Percentiles rank a stretch among this genome's conserved stretches.
Conservation (phyloP, 176 grass and related monocot species). For the Hyparrhenia diplandra region DNA sequence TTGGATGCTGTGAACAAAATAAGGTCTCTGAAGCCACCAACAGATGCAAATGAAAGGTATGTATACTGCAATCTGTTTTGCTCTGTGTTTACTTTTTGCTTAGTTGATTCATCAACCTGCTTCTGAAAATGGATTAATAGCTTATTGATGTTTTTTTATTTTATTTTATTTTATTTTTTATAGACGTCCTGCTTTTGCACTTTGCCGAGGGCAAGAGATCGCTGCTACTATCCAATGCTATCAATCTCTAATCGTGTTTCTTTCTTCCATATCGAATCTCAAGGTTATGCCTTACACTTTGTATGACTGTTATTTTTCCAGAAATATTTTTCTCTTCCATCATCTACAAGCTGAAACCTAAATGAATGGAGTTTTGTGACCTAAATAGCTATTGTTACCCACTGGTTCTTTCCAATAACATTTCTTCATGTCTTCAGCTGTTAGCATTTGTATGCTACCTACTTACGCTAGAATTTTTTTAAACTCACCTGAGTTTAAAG, state of each 20-base stretch:
- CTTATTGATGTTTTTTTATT: not conserved
- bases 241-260: slow-evolving; percentile 50
- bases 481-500: not conserved
- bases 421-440: not conserved
- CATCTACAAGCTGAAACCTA: not conserved
- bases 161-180: not conserved
- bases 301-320: not conserved
- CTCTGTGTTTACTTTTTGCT: not conserved
- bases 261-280: slow-evolving; percentile 62
- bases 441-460: slow-evolving; percentile 3
- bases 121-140: slow-evolving; percentile 6
- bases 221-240: slow-evolving; percentile 50
- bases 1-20: slow-evolving; percentile 63
- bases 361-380: not conserved
- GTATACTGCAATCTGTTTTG: not conserved
- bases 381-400: not conserved
- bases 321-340: not conserved
- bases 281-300: slow-evolving; percentile 39
- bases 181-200: slow-evolving; percentile 55
- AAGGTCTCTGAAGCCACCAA: slow-evolving; percentile 61
- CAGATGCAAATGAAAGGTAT: slow-evolving; percentile 67
- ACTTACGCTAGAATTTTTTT: not conserved
- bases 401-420: not conserved
- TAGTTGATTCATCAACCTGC: not conserved
- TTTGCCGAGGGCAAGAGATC: slow-evolving; percentile 50